Evolutionary conservation across 2,329 filamentous ascomycete genomes (phyloP), one percentile per base, ranked within the genome.

Genomic region (Neofusicoccum sp.): DNA sequence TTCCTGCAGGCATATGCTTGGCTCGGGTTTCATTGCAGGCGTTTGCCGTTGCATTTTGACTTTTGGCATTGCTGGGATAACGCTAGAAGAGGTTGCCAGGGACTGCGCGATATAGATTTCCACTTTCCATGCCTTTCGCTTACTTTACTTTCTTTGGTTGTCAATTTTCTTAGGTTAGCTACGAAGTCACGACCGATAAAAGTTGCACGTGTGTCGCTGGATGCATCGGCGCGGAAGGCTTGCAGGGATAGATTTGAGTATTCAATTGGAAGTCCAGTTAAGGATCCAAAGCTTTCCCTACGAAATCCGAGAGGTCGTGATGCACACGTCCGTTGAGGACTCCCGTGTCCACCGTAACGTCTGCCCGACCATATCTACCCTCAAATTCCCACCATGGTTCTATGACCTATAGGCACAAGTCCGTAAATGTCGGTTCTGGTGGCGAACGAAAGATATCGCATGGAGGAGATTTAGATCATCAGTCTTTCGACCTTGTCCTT

Each of bases 401-500:
- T 16, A 16, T 37, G 39, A 5, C 11, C 8, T 29, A 6, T 36
- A 29, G 14, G 14, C 16, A 39, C 11, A 3, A 14, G 12, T 44
- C 29, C 12, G 37, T n/a, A 31, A 14, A n/a, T 4, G 47, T 28
- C 29, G 37, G 29, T 28, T 22, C 14, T 48, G 11, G 41, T 12
- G 45, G 22, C 22, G 22, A 22, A 7, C 12, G 14, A 48, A 22
- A 9, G 45, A 8, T 4, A 22, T 8, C n/a, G 7, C 45, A 31
- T 22, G 6, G 14, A 34, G 29, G 33, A 14, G 22, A 16, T 41
- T 64, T 80, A 97, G 81, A 97, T 97, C 83, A 94, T 93, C 70
- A 97, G 85, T 72, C 93, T 87, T 85, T 98, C 94, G 62, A 98
- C 91, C 87, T 97, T 96, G 80, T 96, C 91, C 84, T 94, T 96